phyloP scores from a whole-genome alignment of 2,329 filamentous ascomycete genomes.

The Westerdykella aurantiaca region DNA sequence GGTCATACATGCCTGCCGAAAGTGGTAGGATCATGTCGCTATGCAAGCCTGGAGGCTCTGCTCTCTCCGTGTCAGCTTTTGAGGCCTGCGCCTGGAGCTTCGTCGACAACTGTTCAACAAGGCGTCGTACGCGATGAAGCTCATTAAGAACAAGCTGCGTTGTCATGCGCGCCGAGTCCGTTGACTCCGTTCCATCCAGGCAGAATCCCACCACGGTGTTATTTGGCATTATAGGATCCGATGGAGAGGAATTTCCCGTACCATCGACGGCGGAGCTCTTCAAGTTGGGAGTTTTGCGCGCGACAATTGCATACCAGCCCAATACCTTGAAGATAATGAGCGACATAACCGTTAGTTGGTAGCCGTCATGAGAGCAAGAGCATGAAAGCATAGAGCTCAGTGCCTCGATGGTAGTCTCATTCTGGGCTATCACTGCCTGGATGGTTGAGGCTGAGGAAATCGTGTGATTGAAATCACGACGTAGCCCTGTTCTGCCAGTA shows the following conservation, averaged over 20 bases:
- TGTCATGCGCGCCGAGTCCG: slow-evolving; percentile 19
- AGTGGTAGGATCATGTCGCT: neutral
- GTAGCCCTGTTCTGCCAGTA: neutral
- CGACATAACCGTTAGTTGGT: slow-evolving; percentile 29
- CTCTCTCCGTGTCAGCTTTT: neutral
- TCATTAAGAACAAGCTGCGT: slow-evolving; percentile 36
- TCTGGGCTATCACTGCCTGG: slow-evolving; percentile 22
- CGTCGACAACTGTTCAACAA: slow-evolving; percentile 24
- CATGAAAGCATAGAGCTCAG: slow-evolving; percentile 31
- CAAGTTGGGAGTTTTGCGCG: neutral
- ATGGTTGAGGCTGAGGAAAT: neutral
- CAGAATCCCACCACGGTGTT: slow-evolving; percentile 5
- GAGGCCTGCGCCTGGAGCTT: slow-evolving; percentile 2
- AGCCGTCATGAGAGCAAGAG: slow-evolving; percentile 29
- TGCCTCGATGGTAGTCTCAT: slow-evolving; percentile 26
- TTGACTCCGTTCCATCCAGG: slow-evolving; percentile 15
- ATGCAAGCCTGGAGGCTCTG: neutral
- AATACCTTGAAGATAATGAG: slow-evolving; percentile 35
- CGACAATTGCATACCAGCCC: slow-evolving; percentile 27
- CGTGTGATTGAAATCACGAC: neutral
- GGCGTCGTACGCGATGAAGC: slow-evolving; percentile 31
- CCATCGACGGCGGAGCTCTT: neutral
- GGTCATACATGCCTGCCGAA: slow-evolving; percentile 1
- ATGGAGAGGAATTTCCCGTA: neutral
- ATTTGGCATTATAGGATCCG: slow-evolving; percentile 1